Conservation (phyloP, 139 green algal species). For the Dunaliella sp. region DNA sequence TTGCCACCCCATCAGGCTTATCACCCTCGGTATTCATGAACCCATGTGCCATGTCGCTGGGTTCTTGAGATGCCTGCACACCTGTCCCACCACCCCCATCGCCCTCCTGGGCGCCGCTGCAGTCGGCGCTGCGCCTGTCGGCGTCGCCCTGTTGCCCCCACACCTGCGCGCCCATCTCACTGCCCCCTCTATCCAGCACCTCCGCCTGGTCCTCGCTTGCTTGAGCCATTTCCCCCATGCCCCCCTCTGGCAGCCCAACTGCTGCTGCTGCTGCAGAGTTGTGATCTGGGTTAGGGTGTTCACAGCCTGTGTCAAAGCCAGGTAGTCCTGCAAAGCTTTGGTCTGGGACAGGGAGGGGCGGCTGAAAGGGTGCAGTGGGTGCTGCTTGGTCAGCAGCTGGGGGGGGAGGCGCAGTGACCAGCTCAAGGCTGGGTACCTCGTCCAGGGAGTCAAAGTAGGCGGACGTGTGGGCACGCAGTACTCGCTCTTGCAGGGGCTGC, state of each 20-base stretch:
- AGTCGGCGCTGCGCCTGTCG: background rate
- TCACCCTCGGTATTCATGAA: background rate
- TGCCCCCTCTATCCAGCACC: background rate
- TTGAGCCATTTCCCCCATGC: background rate
- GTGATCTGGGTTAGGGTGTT: background rate
- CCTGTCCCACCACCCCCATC: background rate
- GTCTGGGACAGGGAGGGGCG: too few relatives aligned
- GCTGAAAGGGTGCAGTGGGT: too few relatives aligned
- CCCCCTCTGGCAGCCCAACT: background rate
- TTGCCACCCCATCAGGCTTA: background rate
- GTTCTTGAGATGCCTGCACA: too few relatives aligned
- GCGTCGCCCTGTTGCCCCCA: background rate
- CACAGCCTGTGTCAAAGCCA: background rate
- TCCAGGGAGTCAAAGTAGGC: constrained; percentile 55
- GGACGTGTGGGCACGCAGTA: constrained; percentile 36
- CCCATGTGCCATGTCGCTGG: too few relatives aligned
- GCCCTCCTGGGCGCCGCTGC: background rate
- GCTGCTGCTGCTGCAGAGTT: background rate
- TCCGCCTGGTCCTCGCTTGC: too few relatives aligned
- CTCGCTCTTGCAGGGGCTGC: constrained; percentile 34
- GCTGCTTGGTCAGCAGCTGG: too few relatives aligned
- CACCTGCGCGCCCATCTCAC: background rate
- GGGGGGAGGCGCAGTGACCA: background rate
- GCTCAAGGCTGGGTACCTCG: background rate
- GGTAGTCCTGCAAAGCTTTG: background rate